Evolutionary conservation across 768 basidiomycete species (phyloP).

Genomic region (Kwoniella dejecticola): DNA sequence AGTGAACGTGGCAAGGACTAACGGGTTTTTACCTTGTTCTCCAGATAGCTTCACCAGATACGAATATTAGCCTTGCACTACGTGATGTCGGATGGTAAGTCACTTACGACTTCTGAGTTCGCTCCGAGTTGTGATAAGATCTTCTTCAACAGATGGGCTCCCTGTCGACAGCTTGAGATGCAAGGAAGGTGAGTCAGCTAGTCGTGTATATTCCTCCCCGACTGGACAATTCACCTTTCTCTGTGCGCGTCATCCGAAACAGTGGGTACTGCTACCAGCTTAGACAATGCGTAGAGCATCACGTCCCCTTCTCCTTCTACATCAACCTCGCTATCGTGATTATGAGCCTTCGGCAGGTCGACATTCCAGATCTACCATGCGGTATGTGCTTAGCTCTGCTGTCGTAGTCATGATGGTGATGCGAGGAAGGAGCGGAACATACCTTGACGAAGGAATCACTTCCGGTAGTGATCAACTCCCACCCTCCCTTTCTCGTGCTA

Average conservation of each 20-base stretch:
- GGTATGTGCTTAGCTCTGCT: too few species aligned
- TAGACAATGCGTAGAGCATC: conserved; percentile 75
- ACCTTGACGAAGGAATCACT: conserved; percentile 86
- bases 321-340: conserved; percentile 29
- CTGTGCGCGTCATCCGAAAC: conserved; percentile 70
- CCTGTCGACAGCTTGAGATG: conserved; percentile 88
- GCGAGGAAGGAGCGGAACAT: too few species aligned
- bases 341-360: conserved; percentile 31
- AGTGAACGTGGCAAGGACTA: conserved; percentile 84
- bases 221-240: conserved; percentile 64
- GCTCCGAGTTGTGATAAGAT: conserved; percentile 87
- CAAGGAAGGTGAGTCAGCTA: too few species aligned
- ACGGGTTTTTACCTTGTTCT: conserved; percentile 74
- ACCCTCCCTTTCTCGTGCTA: conserved; percentile 52
- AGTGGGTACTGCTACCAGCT: conserved; percentile 84
- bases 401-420: too few species aligned
- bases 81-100: background rate
- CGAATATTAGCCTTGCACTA: background rate
- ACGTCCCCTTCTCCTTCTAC: conserved; percentile 62
- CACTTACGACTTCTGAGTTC: conserved; percentile 68
- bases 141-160: conserved; percentile 88
- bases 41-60: conserved; percentile 68
- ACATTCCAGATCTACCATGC: conserved; percentile 58
- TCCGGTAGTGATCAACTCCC: conserved; percentile 71
- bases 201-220: too few species aligned